Base-by-base conservation (phyloP, 768 basidiomycete genomes). In the Collybia mongolica region DNA sequence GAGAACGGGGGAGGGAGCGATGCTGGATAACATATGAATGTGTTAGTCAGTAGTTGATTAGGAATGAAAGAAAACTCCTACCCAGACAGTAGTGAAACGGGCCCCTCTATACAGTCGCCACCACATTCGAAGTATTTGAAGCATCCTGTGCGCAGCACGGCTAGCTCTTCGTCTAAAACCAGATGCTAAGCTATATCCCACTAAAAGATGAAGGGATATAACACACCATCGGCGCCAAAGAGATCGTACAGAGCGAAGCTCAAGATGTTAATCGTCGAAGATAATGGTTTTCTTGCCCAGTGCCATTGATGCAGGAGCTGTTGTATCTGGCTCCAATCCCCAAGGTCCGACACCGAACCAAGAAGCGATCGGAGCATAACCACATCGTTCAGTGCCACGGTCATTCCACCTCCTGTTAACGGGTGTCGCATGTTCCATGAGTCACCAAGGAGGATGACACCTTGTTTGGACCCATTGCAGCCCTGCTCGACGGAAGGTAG, bases 381-480 rank as follows among this genome's bases (percentile, higher is more conserved):
- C 4, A 89, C 88, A 57, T 98, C 97, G 61, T 84, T 79, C 41
- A 98, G 73, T 2, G 93, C 94, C 35, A 98, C 96, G 0, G 94
- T 95, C 97, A 99, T 99, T 5, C 97, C 97, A 9, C 94, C 93
- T 5, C 97, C 97, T 0, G 97, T 99, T 18, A 99, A 77, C 1
- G 97, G 97, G 67, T 99, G 97, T 0, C 97, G 90, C 95, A 98
- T 98, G 65, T 98, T 99, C 88, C 93, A 96, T 2, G 96, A 85
- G 64, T 98, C 97, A 1, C 97, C 97, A 28, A 97, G 74, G 54
- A 98, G 82, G 51, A 99, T 71, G 8, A 83, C 83, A 20, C 92
- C 91, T 43, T 84, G 77, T 54, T 82, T 87, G 15, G 70, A 69
- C 8, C 74, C 71, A 0, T 65, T 55, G 18, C 59, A 54, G n/a